Base-by-base conservation (phyloP, 2,329 filamentous ascomycete species). In the Ramularia collo-cygni region DNA sequence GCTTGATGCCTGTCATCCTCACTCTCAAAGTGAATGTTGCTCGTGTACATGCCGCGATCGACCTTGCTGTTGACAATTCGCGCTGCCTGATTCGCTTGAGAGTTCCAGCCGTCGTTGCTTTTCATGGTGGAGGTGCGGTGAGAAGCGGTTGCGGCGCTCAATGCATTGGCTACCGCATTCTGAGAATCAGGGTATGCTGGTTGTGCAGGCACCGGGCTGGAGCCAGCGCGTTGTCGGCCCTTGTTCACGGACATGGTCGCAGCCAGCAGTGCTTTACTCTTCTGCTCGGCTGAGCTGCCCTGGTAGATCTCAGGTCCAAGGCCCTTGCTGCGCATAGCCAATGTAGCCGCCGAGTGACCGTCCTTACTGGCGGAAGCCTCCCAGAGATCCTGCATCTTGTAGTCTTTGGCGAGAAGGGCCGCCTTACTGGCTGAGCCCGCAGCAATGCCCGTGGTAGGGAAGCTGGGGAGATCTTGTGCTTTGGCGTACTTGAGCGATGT, bases 21-120 rank as follows among this genome's bases (percentile, higher is more conserved):
- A 0, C 79, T 66, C 55, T 93, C 85, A 29, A 35, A 41, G 18
- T 32, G 27, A 2, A 75, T 67, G 17, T 77, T 72, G 1, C 84
- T 81, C 0, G 83, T 87, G 58, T 83, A 94, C 77, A 94, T 84
- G 46, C 81, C 79, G 26, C 76, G 71, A 64, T 87, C 77, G 40
- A 77, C 85, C 27, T 79, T 81, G 1, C 83, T 77, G 37, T 88
- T 76, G 38, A 73, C 70, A 28, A 80, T 71, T 19, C 75, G 65
- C 8, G 84, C 84, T 3, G 73, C 76, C 42, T 81, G 77, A 44
- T 75, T 70, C 1, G 70, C 66, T 4, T 71, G 62, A 1, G 71
- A 62, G 34, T 68, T 68, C 7, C 70, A 58, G 30, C 63, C 59
- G 43, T 64, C 63, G 35, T 34, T 21, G 35, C 28, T 28, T n/a